A percentile compares a stretch with the other conserved stretches of the same genome.
These are phyloP conservation scores for Fraxinus greggii DNA, from an alignment of 305 asterid genomes.

Conservation along the genomic window DNA sequence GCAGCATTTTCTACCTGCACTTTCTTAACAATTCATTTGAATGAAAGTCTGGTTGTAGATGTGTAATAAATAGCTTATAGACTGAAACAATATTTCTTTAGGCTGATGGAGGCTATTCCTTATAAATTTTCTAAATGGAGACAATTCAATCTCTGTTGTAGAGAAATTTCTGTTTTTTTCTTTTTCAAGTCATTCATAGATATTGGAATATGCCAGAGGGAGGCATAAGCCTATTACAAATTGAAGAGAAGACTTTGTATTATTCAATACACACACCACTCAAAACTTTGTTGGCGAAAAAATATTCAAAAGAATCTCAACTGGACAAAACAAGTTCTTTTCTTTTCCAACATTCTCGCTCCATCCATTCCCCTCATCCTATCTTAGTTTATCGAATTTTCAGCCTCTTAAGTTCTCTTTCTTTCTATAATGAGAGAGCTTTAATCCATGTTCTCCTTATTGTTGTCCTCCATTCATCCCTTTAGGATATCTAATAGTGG, in stretches of 20 bases:
- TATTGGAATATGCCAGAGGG: background rate
- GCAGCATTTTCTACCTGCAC: constrained; percentile 11
- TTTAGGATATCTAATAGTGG: background rate
- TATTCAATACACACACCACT: background rate
- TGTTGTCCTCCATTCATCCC: background rate
- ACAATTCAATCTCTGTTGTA: background rate
- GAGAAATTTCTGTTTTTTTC: background rate
- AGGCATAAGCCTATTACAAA: background rate
- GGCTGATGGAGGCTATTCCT: background rate
- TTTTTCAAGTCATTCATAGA: background rate
- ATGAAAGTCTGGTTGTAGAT: constrained; percentile 10
- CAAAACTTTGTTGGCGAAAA: background rate
- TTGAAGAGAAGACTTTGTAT: background rate
- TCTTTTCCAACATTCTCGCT: background rate
- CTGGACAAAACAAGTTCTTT: background rate
- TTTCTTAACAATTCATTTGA: constrained; percentile 2
- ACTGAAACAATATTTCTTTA: background rate
- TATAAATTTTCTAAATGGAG: background rate
- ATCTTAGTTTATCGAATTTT: background rate
- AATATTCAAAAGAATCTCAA: background rate
- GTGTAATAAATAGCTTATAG: constrained; percentile 1
- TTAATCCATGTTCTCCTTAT: background rate
- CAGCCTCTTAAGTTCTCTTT: background rate
- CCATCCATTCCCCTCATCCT: background rate
- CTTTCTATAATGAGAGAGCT: background rate